Evolutionary conservation across 805 yeast genomes (phyloP), one percentile per base, ranked within the genome.

Genomic region (Lachancea lanzarotensis): DNA sequence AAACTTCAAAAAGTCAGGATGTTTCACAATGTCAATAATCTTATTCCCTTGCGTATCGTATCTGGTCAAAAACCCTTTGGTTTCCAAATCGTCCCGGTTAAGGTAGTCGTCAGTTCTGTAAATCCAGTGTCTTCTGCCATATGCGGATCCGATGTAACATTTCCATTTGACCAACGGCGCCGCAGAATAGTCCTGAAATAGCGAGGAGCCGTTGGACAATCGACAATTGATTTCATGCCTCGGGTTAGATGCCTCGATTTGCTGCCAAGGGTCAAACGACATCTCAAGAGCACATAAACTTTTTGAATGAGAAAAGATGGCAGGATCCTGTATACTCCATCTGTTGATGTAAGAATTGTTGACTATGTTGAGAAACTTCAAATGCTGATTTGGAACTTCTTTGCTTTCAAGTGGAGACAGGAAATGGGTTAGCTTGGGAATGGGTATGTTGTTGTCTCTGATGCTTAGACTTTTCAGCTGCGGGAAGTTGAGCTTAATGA

Each of bases 51-150:
- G 76, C 25, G 74, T 71, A 63, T 83, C 88, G 54, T 79, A 83
- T 55, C 71, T 76, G 3, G 79, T 71, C 42, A 79, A 62, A 51
- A 60, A 67, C 4, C 67, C 63, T 19, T 53, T 43, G 9, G 57
- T 53, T 18, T 57, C 56, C 1, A 63, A 48, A 50, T 68, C 67
- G 19, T 60, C 71, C 8, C 62, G 61, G 45, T 69, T 69, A 29
- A 55, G 38, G 19, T 46, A 53, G 2, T 53, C 56, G 42, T 67
- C 69, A 15, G 69, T 64, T 56, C 74, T 77, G 62, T 79, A 82
- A 15, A 88, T 61, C 95, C 96, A 88, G 11, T 86, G 81, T 49
- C 96, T 72, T 49, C 95, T 71, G 3, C 95, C 95, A 54, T 57
- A 69, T 19, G 69, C 71, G 50, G 62, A 55, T 49, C 60, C 67